Evolutionary conservation across 1,284 basidiomycete genomes (phyloP).

Genomic region (Ganoderma boninense): DNA sequence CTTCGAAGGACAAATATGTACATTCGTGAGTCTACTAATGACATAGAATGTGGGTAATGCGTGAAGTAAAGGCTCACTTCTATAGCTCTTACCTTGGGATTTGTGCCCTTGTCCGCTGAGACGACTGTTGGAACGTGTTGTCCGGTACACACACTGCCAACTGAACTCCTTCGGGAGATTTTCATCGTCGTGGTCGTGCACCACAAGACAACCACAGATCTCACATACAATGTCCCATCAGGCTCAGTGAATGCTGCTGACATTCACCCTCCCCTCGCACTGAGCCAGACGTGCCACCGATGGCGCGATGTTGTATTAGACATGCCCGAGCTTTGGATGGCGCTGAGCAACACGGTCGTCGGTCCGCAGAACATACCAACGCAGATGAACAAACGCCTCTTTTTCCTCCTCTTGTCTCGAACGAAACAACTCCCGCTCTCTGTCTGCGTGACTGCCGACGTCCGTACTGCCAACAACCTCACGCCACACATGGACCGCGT

Average conservation of each 20-base stretch:
- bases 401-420: neutral
- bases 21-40: too few species aligned
- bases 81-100: neutral
- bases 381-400: neutral
- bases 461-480: neutral
- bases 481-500: neutral
- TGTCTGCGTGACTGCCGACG: neutral
- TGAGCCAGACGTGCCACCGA: neutral
- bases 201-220: neutral
- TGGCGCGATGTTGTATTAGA: neutral
- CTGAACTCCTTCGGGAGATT: neutral
- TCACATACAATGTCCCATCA: neutral
- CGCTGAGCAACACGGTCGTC: neutral
- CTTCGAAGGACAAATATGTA: too few species aligned
- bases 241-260: neutral
- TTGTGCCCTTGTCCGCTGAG: neutral
- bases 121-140: too few species aligned
- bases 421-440: neutral
- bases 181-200: neutral
- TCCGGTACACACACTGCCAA: neutral
- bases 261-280: neutral
- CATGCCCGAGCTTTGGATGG: neutral
- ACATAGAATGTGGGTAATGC: too few species aligned
- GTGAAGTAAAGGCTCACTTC: neutral
- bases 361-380: neutral